phyloP scores from a whole-genome alignment of 345 rosid genomes.

The Carallia pectinifolia region DNA sequence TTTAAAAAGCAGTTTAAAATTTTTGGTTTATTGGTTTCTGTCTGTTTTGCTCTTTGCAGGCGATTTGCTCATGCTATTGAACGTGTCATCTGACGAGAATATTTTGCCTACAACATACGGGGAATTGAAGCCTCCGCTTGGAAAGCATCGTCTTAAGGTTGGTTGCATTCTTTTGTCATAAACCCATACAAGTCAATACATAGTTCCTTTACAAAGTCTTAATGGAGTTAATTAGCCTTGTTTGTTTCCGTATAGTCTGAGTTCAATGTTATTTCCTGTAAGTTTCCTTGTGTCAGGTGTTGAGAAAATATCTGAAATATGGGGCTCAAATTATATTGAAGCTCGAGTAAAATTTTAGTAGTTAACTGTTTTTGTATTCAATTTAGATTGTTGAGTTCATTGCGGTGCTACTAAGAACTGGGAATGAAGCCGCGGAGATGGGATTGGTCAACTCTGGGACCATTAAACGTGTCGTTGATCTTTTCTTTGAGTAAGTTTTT shows the following conservation, averaged over 20 bases:
- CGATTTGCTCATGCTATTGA: slow-evolving; percentile 68
- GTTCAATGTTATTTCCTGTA: neutral
- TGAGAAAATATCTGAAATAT: too few relatives aligned
- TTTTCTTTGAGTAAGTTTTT: slow-evolving; percentile 78
- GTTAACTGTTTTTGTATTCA: neutral
- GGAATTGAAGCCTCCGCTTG: slow-evolving; percentile 92
- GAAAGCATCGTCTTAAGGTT: slow-evolving; percentile 97
- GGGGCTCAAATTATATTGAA: too few relatives aligned
- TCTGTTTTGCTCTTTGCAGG: slow-evolving; percentile 39
- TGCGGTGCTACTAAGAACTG: slow-evolving; percentile 75
- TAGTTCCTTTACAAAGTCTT: neutral
- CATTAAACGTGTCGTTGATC: slow-evolving; percentile 65
- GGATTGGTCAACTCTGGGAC: slow-evolving; percentile 84
- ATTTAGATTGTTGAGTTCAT: slow-evolving; percentile 95
- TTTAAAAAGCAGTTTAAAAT: too few relatives aligned
- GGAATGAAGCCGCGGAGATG: slow-evolving; percentile 78
- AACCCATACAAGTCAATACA: neutral
- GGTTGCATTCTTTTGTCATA: slow-evolving; percentile 13
- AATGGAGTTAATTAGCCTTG: neutral
- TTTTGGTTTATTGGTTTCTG: neutral
- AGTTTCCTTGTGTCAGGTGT: neutral
- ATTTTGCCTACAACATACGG: slow-evolving; percentile 92
- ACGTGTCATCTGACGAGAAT: slow-evolving; percentile 73
- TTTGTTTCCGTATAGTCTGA: neutral
- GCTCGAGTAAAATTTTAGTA: neutral